Conservation (phyloP, 805 yeast species). For the Spathaspora arborariae region DNA sequence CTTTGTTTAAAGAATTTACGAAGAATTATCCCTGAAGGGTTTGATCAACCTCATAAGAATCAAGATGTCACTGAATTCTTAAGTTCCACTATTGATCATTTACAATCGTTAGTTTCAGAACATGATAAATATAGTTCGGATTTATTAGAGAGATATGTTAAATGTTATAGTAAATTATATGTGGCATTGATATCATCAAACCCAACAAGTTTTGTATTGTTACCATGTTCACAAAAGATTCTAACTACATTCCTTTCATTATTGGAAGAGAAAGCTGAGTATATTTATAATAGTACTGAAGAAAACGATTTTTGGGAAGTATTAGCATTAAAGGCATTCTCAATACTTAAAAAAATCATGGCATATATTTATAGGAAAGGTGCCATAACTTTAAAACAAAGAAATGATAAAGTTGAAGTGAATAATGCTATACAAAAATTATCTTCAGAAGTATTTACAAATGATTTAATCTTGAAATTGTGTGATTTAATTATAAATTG, state of each 20-base stretch:
- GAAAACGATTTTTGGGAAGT: conserved; percentile 72
- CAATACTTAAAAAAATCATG: conserved; percentile 61
- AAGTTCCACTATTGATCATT: conserved; percentile 51
- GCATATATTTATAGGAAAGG: conserved; percentile 63
- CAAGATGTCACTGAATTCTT: conserved; percentile 59
- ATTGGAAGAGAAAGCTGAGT: conserved; percentile 61
- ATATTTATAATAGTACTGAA: conserved; percentile 54
- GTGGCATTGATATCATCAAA: conserved; percentile 53
- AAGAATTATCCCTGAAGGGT: conserved; percentile 73
- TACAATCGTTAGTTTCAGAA: conserved; percentile 50
- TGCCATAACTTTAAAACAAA: conserved; percentile 60
- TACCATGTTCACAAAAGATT: conserved; percentile 61
- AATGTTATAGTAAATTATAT: conserved; percentile 73
- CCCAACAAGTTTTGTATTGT: conserved; percentile 66
- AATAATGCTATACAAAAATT: conserved; percentile 52
- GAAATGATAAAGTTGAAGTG: conserved; percentile 62
- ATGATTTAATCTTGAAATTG: conserved; percentile 50
- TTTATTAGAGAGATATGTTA: conserved; percentile 64
- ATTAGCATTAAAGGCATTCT: conserved; percentile 61
- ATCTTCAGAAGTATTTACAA: conserved; percentile 54
- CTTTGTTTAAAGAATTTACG: conserved; percentile 70
- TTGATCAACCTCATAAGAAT: conserved; percentile 62
- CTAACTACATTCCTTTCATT: conserved; percentile 57
- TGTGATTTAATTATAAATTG: conserved; percentile 66
- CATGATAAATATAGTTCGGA: conserved; percentile 49